Evolutionary conservation across 768 basidiomycete species (phyloP).

Genomic region (Rhodotorula kratochvilovae): DNA sequence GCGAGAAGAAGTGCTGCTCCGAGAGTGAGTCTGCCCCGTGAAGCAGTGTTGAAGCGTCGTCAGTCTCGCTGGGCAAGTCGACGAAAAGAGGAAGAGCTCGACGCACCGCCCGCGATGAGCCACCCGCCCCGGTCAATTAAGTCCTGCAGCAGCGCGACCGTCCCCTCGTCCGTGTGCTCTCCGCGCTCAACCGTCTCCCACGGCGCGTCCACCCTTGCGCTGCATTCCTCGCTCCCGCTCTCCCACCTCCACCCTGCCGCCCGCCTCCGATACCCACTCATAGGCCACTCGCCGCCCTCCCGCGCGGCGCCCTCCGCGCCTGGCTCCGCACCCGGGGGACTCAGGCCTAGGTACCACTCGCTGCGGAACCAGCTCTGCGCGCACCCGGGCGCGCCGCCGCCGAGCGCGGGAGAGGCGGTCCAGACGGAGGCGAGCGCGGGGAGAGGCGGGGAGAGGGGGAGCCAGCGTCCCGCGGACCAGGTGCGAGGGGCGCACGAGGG

Average conservation of each 20-base stretch:
- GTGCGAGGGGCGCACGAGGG: neutral
- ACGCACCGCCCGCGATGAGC: slow-evolving; percentile 6
- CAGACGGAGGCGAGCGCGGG: neutral
- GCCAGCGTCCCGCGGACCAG: neutral
- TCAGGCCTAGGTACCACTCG: neutral
- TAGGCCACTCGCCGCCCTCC: neutral
- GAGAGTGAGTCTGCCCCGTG: slow-evolving; percentile 5
- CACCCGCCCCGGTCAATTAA: neutral
- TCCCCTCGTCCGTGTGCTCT: neutral
- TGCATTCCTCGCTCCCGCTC: neutral
- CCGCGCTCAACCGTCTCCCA: neutral
- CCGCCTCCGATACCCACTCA: slow-evolving; percentile 1
- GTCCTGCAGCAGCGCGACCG: neutral
- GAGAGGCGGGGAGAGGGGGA: neutral
- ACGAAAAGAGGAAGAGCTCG: too few relatives aligned
- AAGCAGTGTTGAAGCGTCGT: neutral
- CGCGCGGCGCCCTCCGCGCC: neutral
- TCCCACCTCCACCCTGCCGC: neutral
- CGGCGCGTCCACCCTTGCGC: neutral
- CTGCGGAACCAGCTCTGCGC: neutral
- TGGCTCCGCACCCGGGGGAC: neutral
- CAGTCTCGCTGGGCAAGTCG: neutral
- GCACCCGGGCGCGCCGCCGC: neutral
- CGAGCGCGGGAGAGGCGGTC: neutral
- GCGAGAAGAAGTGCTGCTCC: slow-evolving; percentile 7